A percentile compares a stretch with the other conserved stretches of the same genome.
These are phyloP conservation scores for Buddleja alternifolia DNA, from an alignment of 257 asterid species.

Conservation along the genomic window DNA sequence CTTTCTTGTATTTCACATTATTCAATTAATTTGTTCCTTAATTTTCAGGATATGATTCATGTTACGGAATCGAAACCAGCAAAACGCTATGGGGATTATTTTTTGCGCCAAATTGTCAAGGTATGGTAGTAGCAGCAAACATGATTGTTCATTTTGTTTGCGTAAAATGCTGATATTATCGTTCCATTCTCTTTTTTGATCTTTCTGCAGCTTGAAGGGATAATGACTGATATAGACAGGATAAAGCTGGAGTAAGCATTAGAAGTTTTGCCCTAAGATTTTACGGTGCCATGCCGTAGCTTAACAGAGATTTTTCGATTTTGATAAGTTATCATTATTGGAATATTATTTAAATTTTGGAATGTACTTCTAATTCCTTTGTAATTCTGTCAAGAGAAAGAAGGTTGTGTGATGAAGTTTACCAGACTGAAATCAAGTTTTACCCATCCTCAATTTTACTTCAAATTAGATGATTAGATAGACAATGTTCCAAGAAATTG, in stretches of 20 bases:
- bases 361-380: too few species aligned
- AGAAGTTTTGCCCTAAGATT: not conserved
- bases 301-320: too few species aligned
- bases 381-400: too few species aligned
- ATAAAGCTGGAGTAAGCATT: constrained; percentile 32
- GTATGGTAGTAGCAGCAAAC: not conserved
- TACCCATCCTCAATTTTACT: too few species aligned
- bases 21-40: not conserved
- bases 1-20: not conserved
- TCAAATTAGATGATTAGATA: too few species aligned
- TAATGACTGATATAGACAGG: constrained; percentile 43
- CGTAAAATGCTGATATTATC: not conserved
- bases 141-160: not conserved
- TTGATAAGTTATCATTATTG: too few species aligned
- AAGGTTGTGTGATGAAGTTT: too few species aligned
- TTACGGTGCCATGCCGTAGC: too few species aligned
- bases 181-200: not conserved
- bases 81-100: constrained; percentile 68
- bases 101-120: constrained; percentile 75
- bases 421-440: too few species aligned
- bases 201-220: constrained; percentile 65
- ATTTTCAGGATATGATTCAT: constrained; percentile 59
- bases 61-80: constrained; percentile 65
- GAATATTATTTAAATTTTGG: too few species aligned
- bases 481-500: too few species aligned